phyloP scores from a whole-genome alignment of 2,329 filamentous ascomycete species.

The Lecanicillium sp. region DNA sequence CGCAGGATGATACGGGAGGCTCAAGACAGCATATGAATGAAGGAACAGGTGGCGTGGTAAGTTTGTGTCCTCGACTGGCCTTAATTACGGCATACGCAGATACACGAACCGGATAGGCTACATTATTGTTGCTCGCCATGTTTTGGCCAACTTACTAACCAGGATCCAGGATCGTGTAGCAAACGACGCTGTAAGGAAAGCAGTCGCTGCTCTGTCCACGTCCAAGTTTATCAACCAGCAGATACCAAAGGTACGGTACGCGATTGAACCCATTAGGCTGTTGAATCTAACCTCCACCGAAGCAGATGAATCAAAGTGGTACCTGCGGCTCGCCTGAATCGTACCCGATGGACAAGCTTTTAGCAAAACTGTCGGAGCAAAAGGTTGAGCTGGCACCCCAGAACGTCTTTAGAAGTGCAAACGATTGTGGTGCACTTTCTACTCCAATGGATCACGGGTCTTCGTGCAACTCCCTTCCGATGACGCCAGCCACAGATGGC shows the following conservation, averaged over 20 bases:
- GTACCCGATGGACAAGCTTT: slow-evolving; percentile 61
- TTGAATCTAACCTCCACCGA: slow-evolving; percentile 16
- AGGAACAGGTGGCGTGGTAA: not conserved
- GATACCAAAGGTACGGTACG: slow-evolving; percentile 39
- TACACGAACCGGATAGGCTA: no score
- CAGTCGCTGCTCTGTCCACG: slow-evolving; percentile 39
- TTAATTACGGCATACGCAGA: no score
- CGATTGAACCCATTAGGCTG: not conserved
- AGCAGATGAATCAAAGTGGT: slow-evolving; percentile 40
- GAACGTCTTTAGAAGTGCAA: slow-evolving; percentile 18
- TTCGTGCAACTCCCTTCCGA: slow-evolving; percentile 51
- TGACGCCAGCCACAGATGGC: slow-evolving; percentile 53
- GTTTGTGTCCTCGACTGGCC: no score
- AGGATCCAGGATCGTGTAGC: slow-evolving; percentile 14
- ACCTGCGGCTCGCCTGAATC: slow-evolving; percentile 26
- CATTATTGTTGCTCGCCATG: no score
- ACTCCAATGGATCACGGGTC: slow-evolving; percentile 36
- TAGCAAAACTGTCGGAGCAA: slow-evolving; percentile 69
- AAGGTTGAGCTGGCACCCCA: slow-evolving; percentile 52
- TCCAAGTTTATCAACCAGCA: slow-evolving; percentile 50
- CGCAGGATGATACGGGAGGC: not conserved
- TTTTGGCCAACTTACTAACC: no score
- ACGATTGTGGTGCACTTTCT: slow-evolving; percentile 21
- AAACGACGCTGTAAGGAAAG: slow-evolving; percentile 28
- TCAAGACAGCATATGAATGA: not conserved